Percentiles rank a stretch among this genome's conserved stretches.
These are phyloP conservation scores for Cichorium intybus DNA, from an alignment of 140 eudicot genomes.

Conservation along the genomic window DNA sequence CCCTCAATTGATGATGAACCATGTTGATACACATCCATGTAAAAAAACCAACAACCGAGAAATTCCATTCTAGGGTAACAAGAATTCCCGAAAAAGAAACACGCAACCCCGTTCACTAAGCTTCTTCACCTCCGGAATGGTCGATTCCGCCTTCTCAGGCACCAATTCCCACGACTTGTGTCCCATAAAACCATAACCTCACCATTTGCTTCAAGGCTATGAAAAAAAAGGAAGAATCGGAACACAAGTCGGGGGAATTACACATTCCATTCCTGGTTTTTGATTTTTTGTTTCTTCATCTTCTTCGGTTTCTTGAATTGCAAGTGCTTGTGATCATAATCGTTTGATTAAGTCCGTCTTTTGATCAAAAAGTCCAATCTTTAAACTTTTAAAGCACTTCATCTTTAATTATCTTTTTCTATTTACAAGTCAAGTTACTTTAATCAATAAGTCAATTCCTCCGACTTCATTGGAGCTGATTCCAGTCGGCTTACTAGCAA, in stretches of 20 bases:
- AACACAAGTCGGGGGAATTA: conserved; percentile 22
- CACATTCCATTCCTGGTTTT: conserved; percentile 10
- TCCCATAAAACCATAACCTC: conserved; percentile 29
- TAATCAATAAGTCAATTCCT: conserved; percentile 19
- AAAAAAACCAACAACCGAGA: conserved; percentile 5
- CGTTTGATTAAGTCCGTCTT: conserved; percentile 10
- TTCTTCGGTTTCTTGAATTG: conserved; percentile 14
- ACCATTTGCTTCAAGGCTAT: neutral
- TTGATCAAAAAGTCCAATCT: conserved; percentile 23
- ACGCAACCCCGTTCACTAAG: no score
- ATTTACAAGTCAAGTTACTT: conserved; percentile 33
- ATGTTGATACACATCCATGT: conserved; percentile 13
- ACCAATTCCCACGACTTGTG: conserved; percentile 17
- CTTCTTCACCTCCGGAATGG: conserved; percentile 9
- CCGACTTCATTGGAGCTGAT: conserved; percentile 22
- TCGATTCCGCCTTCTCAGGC: no score
- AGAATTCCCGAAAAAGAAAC: conserved; percentile 4
- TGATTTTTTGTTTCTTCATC: neutral
- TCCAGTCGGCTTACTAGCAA: conserved; percentile 44
- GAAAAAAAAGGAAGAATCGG: conserved; percentile 16
- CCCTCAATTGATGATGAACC: conserved; percentile 28
- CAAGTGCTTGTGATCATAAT: conserved; percentile 23
- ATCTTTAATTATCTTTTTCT: conserved; percentile 9
- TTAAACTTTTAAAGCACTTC: conserved; percentile 22
- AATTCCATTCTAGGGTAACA: conserved; percentile 22